phyloP scores from a whole-genome alignment of 306 rosid species.

The Prunus dulcis region DNA sequence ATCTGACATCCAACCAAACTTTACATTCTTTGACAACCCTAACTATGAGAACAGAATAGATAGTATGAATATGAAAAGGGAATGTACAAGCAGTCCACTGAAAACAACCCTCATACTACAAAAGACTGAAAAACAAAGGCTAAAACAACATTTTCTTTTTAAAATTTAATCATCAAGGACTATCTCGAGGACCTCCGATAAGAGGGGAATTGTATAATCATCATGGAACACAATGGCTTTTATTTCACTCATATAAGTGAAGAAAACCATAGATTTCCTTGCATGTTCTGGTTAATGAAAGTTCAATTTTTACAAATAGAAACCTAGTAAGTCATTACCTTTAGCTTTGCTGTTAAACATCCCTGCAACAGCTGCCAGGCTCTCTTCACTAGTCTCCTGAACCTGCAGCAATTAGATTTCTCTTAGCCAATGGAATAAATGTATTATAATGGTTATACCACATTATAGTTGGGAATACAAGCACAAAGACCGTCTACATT shows the following conservation, averaged over 20 bases:
- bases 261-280: background rate
- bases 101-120: background rate
- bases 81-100: background rate
- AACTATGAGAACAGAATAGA: background rate
- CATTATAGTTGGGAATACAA: background rate
- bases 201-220: background rate
- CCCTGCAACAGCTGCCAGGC: constrained; percentile 98
- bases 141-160: background rate
- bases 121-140: background rate
- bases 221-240: background rate
- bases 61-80: background rate
- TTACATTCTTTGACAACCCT: background rate
- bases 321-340: constrained; percentile 49
- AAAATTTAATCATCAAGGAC: background rate
- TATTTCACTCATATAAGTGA: background rate
- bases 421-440: constrained; percentile 14
- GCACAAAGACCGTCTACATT: background rate
- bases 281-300: background rate
- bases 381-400: constrained; percentile 92
- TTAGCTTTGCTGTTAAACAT: constrained; percentile 99
- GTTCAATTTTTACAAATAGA: background rate
- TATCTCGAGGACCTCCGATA: background rate
- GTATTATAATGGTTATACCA: background rate
- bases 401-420: constrained; percentile 39
- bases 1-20: background rate